These are phyloP conservation scores for Penicillium ochrochloron DNA, from an alignment of 495 filamentous ascomycete genomes.

Conservation along the genomic window DNA sequence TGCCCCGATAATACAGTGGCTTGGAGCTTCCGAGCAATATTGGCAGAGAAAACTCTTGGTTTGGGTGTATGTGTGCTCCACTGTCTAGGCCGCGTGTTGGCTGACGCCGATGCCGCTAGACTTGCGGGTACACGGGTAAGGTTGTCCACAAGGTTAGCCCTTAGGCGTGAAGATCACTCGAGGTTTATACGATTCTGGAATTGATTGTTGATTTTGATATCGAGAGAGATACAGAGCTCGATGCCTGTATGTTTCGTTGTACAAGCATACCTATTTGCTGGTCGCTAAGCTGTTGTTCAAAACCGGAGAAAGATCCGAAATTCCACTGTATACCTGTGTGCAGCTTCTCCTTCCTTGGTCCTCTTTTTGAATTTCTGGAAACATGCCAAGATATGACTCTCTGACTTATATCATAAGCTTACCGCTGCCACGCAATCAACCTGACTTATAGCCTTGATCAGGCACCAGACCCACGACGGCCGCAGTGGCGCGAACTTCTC, in stretches of 20 bases:
- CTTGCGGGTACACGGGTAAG: constrained; percentile 6
- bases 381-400: neutral
- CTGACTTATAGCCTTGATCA: neutral
- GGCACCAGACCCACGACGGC: neutral
- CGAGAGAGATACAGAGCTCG: neutral
- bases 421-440: neutral
- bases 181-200: neutral
- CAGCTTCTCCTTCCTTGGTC: no score
- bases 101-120: constrained; percentile 9
- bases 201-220: neutral
- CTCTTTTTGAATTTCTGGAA: no score
- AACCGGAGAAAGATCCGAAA: no score
- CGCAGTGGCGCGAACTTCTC: neutral
- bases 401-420: neutral
- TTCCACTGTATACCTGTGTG: no score
- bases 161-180: neutral
- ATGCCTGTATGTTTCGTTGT: no score
- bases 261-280: no score
- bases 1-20: no score
- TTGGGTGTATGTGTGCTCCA: neutral
- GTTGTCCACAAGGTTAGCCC: neutral
- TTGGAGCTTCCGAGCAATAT: no score
- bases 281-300: no score
- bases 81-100: constrained; percentile 9
- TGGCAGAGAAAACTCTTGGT: no score